Evolutionary conservation across 23 red algal genomes (phyloP), one percentile per base, ranked within the genome.

Genomic region (Gracilaria caudata): DNA sequence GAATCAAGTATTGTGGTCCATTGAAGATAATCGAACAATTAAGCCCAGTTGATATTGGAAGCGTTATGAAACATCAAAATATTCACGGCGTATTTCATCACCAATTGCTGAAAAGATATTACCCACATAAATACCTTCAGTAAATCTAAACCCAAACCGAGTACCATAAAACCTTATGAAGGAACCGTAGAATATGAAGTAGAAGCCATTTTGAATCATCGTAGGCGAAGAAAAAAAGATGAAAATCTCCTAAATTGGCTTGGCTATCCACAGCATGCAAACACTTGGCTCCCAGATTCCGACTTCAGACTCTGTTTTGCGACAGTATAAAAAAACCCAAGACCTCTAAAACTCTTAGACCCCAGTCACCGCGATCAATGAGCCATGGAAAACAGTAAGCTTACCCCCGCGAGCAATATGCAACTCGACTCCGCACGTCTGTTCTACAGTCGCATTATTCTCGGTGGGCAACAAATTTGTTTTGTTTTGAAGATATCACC

Each of bases 231-330:
- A 46, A 1, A 28, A 14, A 34, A 61, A 25, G 1, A 0, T 20
- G 59, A 81, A 39, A 64, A 39, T 40, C 28, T 81, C 25, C 10
- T 81, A 16, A 81, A 81, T 39, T 81, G 25, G 7, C 23, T 63
- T 2, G 54, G 78, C 23, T 81, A 81, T 4, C 29, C n/a, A 64
- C 23, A 61, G 9, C 78, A 81, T 59, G 78, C 38, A 54, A 81
- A 64, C 78, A 56, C 25, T 7, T 79, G 75, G 75, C 39, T 79
- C 17, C 33, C 39, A 0, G 75, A 57, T 29, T 21, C n/a, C 8
- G 55, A 81, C 10, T 54, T 81, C 6, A 13, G 5, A 34, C 29
- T 38, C 6, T 40, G 54, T 39, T 3, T 39, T 81, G 4, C 2
- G 21, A 0, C 33, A 58, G 13, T 81, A 61, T 41, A 81, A 81